Evolutionary conservation across 1,284 basidiomycete genomes (phyloP), one percentile per base, ranked within the genome.

Genomic region (Porogramme epimiltina): DNA sequence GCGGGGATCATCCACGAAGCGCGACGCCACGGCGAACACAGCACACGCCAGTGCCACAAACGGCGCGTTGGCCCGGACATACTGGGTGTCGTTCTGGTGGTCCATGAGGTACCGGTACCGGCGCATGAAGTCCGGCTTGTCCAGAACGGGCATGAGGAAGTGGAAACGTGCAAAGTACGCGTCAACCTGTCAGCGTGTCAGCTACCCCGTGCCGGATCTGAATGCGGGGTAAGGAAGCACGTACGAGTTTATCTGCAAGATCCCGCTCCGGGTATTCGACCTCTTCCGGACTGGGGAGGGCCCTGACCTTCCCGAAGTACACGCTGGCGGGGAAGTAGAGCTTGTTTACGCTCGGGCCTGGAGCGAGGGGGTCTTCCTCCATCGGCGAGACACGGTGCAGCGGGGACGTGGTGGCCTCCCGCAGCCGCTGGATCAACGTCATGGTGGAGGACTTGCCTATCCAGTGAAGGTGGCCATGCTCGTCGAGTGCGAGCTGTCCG

Each of bases 361-460:
- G 86, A 20, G 83, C 84, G 45, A 79, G 79, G 40, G 88, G 84
- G 64, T 91, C 89, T 61, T 90, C 89, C 59, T 89, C 88, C 84
- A 86, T 86, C 36, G 88, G 89, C 11, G 89, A 91, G 47, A 87
- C 79, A 49, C 87, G 85, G 65, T 85, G 81, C n/a, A 87, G 71
- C 4, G 89, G 87, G 22, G 84, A 82, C 13, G 87, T 79, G 18
- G 88, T 89, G 55, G 88, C 69, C 40, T 85, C 82, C 51, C 83
- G 84, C 74, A 95, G 94, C 4, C 89, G 91, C 66, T 94, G 91
- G 49, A 95, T 91, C 59, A 95, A 80, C 9, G 91, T 91, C 84
- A 95, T 89, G 10, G 92, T 93, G 23, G 91, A 93, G 9, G 91
- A 93, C 42, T 91, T 88, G 28, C 92, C 92, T 62, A 95, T 94